Percentiles rank a stretch among this genome's conserved stretches.
Evolutionary conservation across 1,139 yeast species (phyloP).

Genomic region (Yamadazyma jaroonii): DNA sequence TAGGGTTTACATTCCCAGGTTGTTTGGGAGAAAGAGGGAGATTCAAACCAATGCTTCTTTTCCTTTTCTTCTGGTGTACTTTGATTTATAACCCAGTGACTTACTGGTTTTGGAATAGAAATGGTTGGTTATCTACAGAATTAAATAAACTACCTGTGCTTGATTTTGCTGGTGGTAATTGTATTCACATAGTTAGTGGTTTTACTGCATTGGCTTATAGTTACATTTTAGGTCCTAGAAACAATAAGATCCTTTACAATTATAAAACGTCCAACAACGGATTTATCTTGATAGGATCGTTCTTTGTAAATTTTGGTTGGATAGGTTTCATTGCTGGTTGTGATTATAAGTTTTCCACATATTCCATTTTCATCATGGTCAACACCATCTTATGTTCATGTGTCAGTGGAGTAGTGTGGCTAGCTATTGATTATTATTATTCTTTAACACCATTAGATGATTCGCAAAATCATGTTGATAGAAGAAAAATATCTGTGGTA

Average conservation of each 20-base stretch:
- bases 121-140: slow-evolving; percentile 55
- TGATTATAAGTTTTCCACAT: slow-evolving; percentile 37
- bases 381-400: slow-evolving; percentile 36
- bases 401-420: slow-evolving; percentile 38
- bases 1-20: slow-evolving; percentile 53
- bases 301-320: slow-evolving; percentile 41
- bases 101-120: slow-evolving; percentile 63
- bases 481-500: slow-evolving; percentile 35
- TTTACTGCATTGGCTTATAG: slow-evolving; percentile 60
- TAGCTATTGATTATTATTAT: slow-evolving; percentile 37
- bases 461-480: not conserved
- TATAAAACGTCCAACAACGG: slow-evolving; percentile 39
- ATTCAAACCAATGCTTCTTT: slow-evolving; percentile 50
- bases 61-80: slow-evolving; percentile 53
- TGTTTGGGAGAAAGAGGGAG: slow-evolving; percentile 61
- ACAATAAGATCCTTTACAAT: slow-evolving; percentile 35
- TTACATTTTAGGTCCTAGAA: slow-evolving; percentile 54
- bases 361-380: slow-evolving; percentile 32
- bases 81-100: slow-evolving; percentile 63
- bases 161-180: slow-evolving; percentile 66
- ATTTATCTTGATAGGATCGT: slow-evolving; percentile 53
- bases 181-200: slow-evolving; percentile 62
- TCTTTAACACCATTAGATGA: slow-evolving; percentile 37
- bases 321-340: slow-evolving; percentile 46
- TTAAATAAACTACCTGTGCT: slow-evolving; percentile 43